These are phyloP conservation scores for Botryosphaeria dothidea DNA, from an alignment of 2,329 filamentous ascomycete species.

Conservation along the genomic window DNA sequence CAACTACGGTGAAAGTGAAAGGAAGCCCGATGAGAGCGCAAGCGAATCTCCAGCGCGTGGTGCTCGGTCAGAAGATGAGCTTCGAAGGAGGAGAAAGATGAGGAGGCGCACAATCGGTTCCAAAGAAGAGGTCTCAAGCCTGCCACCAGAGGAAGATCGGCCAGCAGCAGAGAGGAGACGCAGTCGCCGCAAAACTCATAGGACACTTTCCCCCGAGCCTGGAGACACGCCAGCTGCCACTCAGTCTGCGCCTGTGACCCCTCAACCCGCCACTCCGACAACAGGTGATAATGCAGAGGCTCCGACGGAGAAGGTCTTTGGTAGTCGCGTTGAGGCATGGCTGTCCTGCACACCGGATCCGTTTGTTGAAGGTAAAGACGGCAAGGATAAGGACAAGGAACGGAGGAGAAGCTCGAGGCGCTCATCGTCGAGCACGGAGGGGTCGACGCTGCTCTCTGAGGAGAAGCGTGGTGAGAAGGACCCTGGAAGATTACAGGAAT, in stretches of 20 bases:
- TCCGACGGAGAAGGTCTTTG: slow-evolving; percentile 45
- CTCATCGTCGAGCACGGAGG: slow-evolving; percentile 18
- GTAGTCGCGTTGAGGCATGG: slow-evolving; percentile 62
- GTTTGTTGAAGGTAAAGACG: slow-evolving; percentile 44
- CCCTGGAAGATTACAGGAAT: background rate
- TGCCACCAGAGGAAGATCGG: background rate
- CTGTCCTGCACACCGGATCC: slow-evolving; percentile 58
- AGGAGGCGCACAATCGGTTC: slow-evolving; percentile 14
- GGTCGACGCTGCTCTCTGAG: slow-evolving; percentile 4
- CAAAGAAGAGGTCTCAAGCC: background rate
- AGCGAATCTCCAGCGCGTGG: background rate
- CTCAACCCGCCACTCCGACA: background rate
- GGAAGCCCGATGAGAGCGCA: background rate
- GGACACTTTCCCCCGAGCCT: background rate
- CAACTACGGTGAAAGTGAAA: slow-evolving; percentile 2
- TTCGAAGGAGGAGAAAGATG: slow-evolving; percentile 27
- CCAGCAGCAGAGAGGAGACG: background rate
- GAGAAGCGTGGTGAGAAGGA: slow-evolving; percentile 5
- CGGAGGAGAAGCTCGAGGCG: slow-evolving; percentile 4
- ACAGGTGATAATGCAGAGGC: slow-evolving; percentile 32
- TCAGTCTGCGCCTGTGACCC: slow-evolving; percentile 20
- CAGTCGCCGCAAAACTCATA: slow-evolving; percentile 9
- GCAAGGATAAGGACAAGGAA: background rate
- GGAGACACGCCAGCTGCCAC: slow-evolving; percentile 3
- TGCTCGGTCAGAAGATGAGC: slow-evolving; percentile 21